Evolutionary conservation across 768 basidiomycete genomes (phyloP).

Genomic region (Mycena haematopus): DNA sequence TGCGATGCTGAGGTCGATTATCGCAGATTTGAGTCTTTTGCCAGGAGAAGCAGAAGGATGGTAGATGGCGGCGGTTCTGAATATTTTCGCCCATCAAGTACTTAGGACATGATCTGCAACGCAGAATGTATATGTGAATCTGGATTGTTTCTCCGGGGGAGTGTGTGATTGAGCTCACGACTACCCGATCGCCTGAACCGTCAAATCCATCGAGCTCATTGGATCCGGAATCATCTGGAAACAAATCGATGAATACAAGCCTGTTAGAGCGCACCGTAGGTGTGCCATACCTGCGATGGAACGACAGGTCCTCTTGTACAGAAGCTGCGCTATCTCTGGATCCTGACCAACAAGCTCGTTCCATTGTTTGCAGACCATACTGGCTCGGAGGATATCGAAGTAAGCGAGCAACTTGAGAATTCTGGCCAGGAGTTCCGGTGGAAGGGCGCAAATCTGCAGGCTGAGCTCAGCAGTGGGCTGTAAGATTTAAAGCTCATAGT

Average conservation of each 20-base stretch:
- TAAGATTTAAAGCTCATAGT: too few species aligned
- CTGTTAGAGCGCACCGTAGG: too few species aligned
- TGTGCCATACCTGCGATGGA: not conserved
- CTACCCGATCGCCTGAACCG: not conserved
- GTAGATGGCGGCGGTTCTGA: constrained; percentile 5
- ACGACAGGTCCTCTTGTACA: constrained; percentile 8
- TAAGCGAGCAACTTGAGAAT: not conserved
- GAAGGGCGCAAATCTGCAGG: too few species aligned
- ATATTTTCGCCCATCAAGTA: constrained; percentile 5
- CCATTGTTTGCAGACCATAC: constrained; percentile 1
- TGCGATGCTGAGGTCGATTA: constrained; percentile 1
- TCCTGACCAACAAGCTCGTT: not conserved
- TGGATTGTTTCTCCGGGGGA: not conserved
- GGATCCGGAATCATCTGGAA: not conserved
- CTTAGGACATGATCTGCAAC: constrained; percentile 3
- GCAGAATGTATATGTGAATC: constrained; percentile 2
- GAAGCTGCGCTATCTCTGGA: not conserved
- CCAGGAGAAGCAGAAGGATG: not conserved
- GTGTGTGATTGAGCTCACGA: not conserved
- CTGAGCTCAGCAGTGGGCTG: too few species aligned
- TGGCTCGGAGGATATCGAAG: constrained; percentile 1
- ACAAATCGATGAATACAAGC: not conserved
- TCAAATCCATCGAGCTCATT: not conserved
- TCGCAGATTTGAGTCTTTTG: not conserved
- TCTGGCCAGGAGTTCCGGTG: constrained; percentile 10